Evolutionary conservation across 208 protist species (phyloP), one percentile per base, ranked within the genome.

Genomic region (Acanthamoeba lenticulata): DNA sequence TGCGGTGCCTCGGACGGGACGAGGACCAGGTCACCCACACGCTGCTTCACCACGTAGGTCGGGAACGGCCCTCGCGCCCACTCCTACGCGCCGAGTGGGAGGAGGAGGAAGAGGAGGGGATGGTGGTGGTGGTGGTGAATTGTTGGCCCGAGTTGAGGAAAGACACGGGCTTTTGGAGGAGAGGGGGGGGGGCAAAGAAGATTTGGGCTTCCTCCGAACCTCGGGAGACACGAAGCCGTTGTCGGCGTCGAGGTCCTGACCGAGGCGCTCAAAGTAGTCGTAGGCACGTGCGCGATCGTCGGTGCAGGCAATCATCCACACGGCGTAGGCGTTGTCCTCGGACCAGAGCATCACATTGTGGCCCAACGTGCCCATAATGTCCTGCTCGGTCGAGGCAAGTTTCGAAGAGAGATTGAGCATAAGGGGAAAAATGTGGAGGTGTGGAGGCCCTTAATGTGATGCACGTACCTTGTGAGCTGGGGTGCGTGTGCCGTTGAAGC

Each of bases 301-400:
- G 1, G 79, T 89, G 6, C 44, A 1, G 24, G 49, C 79, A 9
- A 89, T 60, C 45, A 89, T 65, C 79, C 79, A 89, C 79, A 89
- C 42, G 42, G 79, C 79, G 32, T 65, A 65, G 32, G 79, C 79
- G 29, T 42, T 44, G 29, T 7, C 1, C 49, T 89, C 79, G 21
- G 29, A 6, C 79, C 79, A 89, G 9, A 89, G 45, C 79, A 89
- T 89, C 79, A 89, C 79, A 21, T 89, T 89, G 79, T 89, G 79
- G 42, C 79, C 79, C 40, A 89, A 38, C 21, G 79, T 89, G 27
- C 79, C 79, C 79, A 89, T 89, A 36, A 89, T 89, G 47, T 89
- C 79, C 79, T 89, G 69, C n/a, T n/a, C n/a, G 27, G 5, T 21
- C 27, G 21, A 29, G 4, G 29, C 60, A 21, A 27, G 13, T n/a